Base-by-base conservation (phyloP, 768 basidiomycete genomes). In the Termitomyces heimii region DNA sequence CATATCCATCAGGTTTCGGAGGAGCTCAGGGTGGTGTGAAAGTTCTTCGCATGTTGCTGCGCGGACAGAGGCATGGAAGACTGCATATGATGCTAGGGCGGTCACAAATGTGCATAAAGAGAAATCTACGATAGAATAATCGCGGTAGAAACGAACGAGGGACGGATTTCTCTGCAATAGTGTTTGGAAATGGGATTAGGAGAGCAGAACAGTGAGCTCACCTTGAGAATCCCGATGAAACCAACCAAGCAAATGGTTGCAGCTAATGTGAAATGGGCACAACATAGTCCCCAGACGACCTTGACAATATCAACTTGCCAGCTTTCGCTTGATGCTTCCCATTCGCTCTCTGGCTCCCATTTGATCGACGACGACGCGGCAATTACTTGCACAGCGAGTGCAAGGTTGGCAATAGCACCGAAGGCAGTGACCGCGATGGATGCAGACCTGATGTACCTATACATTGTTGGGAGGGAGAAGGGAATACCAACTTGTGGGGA, bases 41-140 rank as follows among this genome's bases (percentile, higher is more conserved):
- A 91, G 73, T 63, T 88, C 85, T 62, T 91, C 89, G 72, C 90
- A 92, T 2, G 89, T 70, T 18, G 76, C 77, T 1, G 84, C 75
- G 32, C 86, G 81, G 31, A 82, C 73, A 16, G 79, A 73, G 53
- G 76, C 70, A 49, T 75, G 78, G 68, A 86, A 85, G 2, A 84
- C 78, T 8, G 77, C 78, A 65, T 86, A 87, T 7, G 81, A 80
- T 51, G 79, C 78, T 34, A 84, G 54, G 16, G 78, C 66, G 12
- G 86, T 80, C 42, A 81, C 78, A 54, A 88, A 73, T 6, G 83
- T 76, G 68, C 82, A 82, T 70, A 89, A 87, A 4, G 80, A 78
- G 65, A 92, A 84, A 71, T 92, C 89, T 52, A 86, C 89, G 60
- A 89, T 83, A 55, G 88, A 83, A 62, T 86, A 91, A 73, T 89